Conservation (phyloP, 106 monocot genomes). For the Amphibolis antarctica region DNA sequence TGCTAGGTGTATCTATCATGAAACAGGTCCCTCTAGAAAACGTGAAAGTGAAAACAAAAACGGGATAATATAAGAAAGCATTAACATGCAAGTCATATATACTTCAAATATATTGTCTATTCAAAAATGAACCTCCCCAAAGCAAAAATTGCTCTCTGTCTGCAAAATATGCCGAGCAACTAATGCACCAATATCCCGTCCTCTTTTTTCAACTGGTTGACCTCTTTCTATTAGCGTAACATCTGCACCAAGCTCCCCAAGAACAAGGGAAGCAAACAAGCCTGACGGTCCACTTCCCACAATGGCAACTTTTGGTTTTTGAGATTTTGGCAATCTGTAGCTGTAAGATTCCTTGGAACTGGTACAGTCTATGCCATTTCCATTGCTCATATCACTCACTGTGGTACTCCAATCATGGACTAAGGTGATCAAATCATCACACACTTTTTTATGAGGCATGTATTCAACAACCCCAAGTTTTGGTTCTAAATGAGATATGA, state of each 20-base stretch:
- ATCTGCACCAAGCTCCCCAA: constrained; percentile 85
- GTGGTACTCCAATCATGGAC: constrained; percentile 23
- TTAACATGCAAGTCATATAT: background rate
- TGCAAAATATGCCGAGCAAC: constrained; percentile 56
- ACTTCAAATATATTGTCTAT: background rate
- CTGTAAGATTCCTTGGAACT: constrained; percentile 7
- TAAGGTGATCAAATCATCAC: constrained; percentile 36
- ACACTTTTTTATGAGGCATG: constrained; percentile 28
- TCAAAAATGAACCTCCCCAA: constrained; percentile 69
- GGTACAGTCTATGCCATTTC: constrained; percentile 11
- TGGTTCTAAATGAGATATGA: constrained; percentile 62
- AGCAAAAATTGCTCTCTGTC: constrained; percentile 92
- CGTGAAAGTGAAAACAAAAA: background rate
- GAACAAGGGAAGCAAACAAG: constrained; percentile 89
- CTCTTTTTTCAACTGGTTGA: constrained; percentile 91
- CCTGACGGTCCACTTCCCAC: constrained; percentile 94
- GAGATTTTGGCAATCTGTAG: background rate
- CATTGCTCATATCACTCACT: background rate
- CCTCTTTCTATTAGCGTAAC: constrained; percentile 94
- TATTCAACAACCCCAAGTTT: constrained; percentile 71
- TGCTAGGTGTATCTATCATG: background rate
- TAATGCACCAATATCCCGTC: constrained; percentile 96
- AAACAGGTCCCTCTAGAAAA: background rate
- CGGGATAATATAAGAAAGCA: background rate
- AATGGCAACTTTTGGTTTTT: constrained; percentile 68